Evolutionary conservation across 1,284 basidiomycete species (phyloP), one percentile per base, ranked within the genome.

Genomic region (Apiotrichum siamense): DNA sequence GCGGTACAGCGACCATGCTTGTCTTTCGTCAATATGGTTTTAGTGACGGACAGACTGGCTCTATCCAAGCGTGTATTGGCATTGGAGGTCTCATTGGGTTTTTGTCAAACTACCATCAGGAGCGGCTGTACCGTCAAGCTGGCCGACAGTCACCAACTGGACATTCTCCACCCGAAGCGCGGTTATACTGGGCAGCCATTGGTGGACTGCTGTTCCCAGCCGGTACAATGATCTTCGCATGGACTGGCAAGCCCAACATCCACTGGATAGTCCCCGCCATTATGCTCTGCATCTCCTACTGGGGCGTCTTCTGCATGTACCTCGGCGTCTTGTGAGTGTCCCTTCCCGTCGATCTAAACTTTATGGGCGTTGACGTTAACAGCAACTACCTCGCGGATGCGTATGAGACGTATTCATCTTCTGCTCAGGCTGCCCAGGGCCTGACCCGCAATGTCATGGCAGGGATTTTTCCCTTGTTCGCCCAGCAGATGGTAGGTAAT

Each of bases 41-140:
- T 52, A 61, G 55, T 24, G 44, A 55, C 12, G 72, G 69, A 6
- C 57, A 66, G 46, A 52, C 61, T 3, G 44, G 44, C 17, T 55
- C 57, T 5, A 50, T 68, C 18, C 57, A 68, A 38, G 43, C 59
- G 65, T 69, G 44, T 36, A 45, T 45, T 7, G 40, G 42, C 24
- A 42, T 78, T 33, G 88, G 88, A 10, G 82, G 85, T 3, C 79
- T 81, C 59, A 52, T 89, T 32, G 88, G 87, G 0, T 84, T 86
- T 39, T 60, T 86, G 26, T 83, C 84, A 35, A 86, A 90, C 70
- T 72, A 49, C 57, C 72, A 67, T 50, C 70, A 73, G 58, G 67
- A 72, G 54, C 41, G 56, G 37, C 60, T 72, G 17, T 72, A 70
- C 53, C 54, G 44, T 17, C 52, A 54, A 5, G 60, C 69, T 2